Evolutionary conservation across 495 filamentous ascomycete species (phyloP).

Genomic region (Aspergillus funiculosus): DNA sequence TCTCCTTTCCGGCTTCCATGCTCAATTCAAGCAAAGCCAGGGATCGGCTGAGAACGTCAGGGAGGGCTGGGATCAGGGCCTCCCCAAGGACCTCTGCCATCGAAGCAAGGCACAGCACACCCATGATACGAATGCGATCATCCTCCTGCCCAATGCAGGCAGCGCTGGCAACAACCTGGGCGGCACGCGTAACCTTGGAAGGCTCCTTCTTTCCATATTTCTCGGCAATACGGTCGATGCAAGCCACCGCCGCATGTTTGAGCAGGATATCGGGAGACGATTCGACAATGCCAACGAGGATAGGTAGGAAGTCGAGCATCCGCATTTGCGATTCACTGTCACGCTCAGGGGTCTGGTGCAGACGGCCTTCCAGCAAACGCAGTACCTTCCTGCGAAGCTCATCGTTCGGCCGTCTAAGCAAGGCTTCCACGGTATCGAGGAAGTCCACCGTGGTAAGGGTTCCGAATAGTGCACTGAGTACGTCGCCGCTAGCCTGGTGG

Average conservation of each 20-base stretch:
- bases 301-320: constrained; percentile 71
- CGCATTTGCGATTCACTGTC: constrained; percentile 60
- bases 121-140: constrained; percentile 66
- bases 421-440: constrained; percentile 70
- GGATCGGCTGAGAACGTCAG: constrained; percentile 63
- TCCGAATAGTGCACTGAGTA: constrained; percentile 67
- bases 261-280: constrained; percentile 63
- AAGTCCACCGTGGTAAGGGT: constrained; percentile 79
- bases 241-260: constrained; percentile 75
- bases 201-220: constrained; percentile 86
- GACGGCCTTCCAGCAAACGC: constrained; percentile 66
- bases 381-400: constrained; percentile 74
- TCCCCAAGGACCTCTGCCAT: constrained; percentile 83
- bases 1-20: constrained; percentile 46
- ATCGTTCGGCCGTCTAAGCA: constrained; percentile 66
- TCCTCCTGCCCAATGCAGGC: constrained; percentile 70
- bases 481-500: constrained; percentile 58
- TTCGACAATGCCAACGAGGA: constrained; percentile 65
- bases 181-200: constrained; percentile 56
- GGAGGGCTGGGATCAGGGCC: constrained; percentile 74
- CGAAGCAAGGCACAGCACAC: constrained; percentile 81
- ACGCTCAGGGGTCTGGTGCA: constrained; percentile 59
- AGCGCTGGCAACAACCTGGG: constrained; percentile 66
- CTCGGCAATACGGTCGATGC: constrained; percentile 84
- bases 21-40: constrained; percentile 62